Percentiles rank a stretch among this genome's conserved stretches.
phyloP scores from a whole-genome alignment of 1,284 basidiomycete genomes.

The Ustilago crameri region DNA sequence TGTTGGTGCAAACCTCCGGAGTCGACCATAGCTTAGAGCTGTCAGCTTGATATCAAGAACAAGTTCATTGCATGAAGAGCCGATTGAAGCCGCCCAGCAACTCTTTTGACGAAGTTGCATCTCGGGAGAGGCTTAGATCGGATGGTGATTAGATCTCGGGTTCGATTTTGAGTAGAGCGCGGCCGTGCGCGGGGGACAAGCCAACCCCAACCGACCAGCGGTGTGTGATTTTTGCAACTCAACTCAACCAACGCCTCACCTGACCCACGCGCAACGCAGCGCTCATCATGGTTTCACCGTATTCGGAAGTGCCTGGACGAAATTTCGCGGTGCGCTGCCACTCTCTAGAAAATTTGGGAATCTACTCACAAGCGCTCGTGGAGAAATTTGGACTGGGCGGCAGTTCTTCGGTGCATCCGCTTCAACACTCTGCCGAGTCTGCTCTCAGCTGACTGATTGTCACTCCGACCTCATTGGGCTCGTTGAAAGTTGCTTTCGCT shows the following conservation, averaged over 20 bases:
- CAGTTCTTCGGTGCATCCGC: slow-evolving; percentile 24
- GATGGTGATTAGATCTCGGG: slow-evolving; percentile 9
- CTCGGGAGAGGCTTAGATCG: background rate
- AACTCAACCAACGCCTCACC: slow-evolving; percentile 4
- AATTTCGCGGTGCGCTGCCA: slow-evolving; percentile 11
- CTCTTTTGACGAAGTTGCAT: no score
- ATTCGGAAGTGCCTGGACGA: slow-evolving; percentile 2
- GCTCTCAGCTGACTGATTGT: slow-evolving; percentile 13
- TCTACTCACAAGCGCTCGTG: no score
- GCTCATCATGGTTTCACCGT: background rate
- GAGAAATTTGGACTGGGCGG: slow-evolving; percentile 5
- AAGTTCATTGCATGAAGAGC: no score
- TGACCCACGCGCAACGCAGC: background rate
- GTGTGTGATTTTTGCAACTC: slow-evolving; percentile 6
- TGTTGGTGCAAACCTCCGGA: no score
- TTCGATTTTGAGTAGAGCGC: background rate
- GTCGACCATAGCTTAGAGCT: no score
- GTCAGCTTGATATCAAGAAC: no score
- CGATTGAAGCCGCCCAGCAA: no score
- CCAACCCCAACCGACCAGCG: slow-evolving; percentile 5
- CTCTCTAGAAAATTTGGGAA: background rate
- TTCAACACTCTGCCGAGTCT: background rate
- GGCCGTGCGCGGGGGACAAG: background rate
- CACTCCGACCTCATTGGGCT: background rate
- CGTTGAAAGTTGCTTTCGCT: background rate